Evolutionary conservation across 108 stramenopile species (phyloP).

Genomic region (Nitzschia sp.): DNA sequence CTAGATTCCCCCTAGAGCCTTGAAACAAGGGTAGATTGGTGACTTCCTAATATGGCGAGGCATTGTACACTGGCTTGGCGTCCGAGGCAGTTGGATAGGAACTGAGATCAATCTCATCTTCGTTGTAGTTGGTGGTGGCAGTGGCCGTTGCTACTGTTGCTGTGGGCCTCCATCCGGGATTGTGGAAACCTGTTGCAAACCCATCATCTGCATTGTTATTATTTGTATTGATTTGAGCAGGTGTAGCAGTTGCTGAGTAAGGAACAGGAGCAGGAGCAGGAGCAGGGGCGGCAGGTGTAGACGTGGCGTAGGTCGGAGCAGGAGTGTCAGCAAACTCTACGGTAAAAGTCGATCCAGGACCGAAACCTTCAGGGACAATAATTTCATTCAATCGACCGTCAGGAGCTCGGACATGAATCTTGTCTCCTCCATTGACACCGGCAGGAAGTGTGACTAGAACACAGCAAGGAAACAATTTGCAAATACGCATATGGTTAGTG

Average conservation of each 20-base stretch:
- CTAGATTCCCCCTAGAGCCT: neutral
- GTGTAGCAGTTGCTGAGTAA: conserved; percentile 11
- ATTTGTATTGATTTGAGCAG: conserved; percentile 1
- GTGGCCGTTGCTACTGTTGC: neutral
- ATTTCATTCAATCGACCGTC: conserved; percentile 80
- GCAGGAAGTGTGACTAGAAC: conserved; percentile 70
- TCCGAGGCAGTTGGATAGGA: conserved; percentile 37
- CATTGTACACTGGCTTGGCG: conserved; percentile 31
- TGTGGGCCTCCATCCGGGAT: conserved; percentile 27
- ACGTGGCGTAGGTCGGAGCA: conserved; percentile 9
- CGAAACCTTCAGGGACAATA: conserved; percentile 71
- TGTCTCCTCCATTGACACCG: conserved; percentile 68
- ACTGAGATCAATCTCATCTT: conserved; percentile 14
- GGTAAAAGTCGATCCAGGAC: conserved; percentile 81
- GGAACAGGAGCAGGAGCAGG: conserved; percentile 8
- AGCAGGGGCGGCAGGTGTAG: neutral
- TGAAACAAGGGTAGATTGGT: neutral
- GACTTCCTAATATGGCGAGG: neutral
- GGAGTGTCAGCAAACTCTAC: conserved; percentile 73
- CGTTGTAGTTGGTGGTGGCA: conserved; percentile 4
- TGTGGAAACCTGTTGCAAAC: conserved; percentile 42
- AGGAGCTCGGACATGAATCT: conserved; percentile 78
- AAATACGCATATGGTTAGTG: conserved; percentile 5
- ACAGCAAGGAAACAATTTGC: neutral
- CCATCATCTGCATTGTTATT: conserved; percentile 31